phyloP scores from a whole-genome alignment of 768 basidiomycete genomes.

The Sporobolomyces roseus region DNA sequence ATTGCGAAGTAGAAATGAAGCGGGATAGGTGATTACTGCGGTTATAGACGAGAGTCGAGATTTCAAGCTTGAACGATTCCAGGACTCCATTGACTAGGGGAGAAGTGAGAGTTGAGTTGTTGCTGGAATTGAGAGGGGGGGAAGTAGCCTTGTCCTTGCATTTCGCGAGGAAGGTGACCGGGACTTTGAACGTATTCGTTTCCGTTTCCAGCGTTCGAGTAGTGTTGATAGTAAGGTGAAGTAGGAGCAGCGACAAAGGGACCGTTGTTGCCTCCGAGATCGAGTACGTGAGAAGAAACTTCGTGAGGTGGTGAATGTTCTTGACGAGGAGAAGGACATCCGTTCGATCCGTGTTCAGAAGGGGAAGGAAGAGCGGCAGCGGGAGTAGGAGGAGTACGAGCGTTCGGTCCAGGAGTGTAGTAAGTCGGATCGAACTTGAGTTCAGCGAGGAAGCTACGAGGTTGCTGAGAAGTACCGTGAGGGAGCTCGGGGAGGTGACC shows the following conservation, averaged over 20 bases:
- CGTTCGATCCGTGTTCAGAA: neutral
- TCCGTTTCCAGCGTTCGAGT: neutral
- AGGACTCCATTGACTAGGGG: neutral
- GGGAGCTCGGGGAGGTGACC: neutral
- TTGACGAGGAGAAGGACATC: neutral
- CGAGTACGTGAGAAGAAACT: neutral
- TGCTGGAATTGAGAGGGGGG: neutral
- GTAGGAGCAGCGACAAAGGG: neutral
- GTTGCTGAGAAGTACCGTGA: neutral
- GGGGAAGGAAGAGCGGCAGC: neutral
- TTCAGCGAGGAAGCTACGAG: neutral
- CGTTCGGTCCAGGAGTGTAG: neutral
- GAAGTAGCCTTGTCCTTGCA: neutral
- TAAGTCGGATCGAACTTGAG: conserved; percentile 1
- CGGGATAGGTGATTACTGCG: neutral
- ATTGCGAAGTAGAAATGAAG: neutral
- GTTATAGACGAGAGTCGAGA: neutral
- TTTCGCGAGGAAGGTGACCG: neutral
- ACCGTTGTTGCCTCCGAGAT: too few species aligned
- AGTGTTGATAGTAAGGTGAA: neutral
- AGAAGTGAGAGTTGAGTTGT: neutral
- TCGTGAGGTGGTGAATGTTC: neutral
- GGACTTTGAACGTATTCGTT: neutral
- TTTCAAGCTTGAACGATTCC: neutral
- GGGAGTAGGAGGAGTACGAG: neutral